Base-by-base conservation (phyloP, 2,329 filamentous ascomycete genomes). In the Hypomyces perniciosus region DNA sequence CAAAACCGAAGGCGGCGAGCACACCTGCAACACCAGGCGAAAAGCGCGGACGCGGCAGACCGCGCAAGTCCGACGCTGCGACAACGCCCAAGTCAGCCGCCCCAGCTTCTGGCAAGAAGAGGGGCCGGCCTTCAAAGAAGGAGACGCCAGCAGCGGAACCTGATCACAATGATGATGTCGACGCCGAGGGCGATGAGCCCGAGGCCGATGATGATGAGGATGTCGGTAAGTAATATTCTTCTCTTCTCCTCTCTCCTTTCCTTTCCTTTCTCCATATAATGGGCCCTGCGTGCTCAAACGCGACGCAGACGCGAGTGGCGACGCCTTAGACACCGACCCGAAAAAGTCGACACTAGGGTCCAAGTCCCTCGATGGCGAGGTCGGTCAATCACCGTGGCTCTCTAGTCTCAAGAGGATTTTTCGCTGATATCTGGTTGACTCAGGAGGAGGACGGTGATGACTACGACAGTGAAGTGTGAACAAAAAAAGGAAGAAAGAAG, bases 41-140 rank as follows among this genome's bases (percentile, higher is more conserved):
- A 52, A 26, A 46, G 50, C 40, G 44, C 41, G 59, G 57, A 20
- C 66, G 67, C 30, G 65, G 65, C 27, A 55, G 64, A 33, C 67
- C 68, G 44, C 61, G 60, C 55, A 67, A 64, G 54, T 53, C 52
- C 40, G 61, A 59, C 9, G 44, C 44, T 28, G 48, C 37, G 40
- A 55, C 54, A 38, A 55, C 57, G n/a, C 54, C 59, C 8, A 61
- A 59, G 57, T 20, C 20, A 20, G 20, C 20, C 20, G 20, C 20
- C 20, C 20, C 20, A 20, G 48, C 7, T 30, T 20, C 50, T 10
- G 39, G 13, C 30, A 51, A 33, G 35, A 38, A 42, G 27, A 42
- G 39, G 31, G 51, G 50, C 2, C 46, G 54, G 10, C 45, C 41
- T 10, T 38, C 43, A 31, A 53, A 44, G 27, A 48, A 40, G 26